These are phyloP conservation scores for Litchi chinensis DNA, from an alignment of 345 rosid genomes.

Conservation along the genomic window DNA sequence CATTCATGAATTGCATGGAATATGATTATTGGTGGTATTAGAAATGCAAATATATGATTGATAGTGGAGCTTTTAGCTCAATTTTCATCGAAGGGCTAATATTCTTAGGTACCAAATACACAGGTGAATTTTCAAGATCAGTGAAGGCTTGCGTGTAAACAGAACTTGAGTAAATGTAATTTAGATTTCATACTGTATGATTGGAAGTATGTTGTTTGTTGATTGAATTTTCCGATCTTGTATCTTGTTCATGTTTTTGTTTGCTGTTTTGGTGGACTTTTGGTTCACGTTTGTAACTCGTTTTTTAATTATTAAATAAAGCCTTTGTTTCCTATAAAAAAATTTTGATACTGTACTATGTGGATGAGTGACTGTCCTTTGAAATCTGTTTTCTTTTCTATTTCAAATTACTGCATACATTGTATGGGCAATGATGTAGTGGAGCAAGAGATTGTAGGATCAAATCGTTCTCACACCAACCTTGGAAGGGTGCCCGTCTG, in stretches of 20 bases:
- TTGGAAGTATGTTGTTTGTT: too few species aligned
- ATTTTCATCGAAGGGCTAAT: not conserved
- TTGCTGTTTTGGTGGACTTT: too few species aligned
- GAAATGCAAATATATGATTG: not conserved
- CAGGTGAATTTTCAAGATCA: not conserved
- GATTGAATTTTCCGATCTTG: too few species aligned
- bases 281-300: too few species aligned
- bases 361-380: not conserved
- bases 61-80: not conserved
- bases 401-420: not conserved
- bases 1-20: not conserved
- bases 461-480: not conserved
- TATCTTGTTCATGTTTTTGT: too few species aligned
- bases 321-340: too few species aligned
- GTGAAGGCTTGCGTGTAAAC: not conserved
- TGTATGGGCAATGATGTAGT: not conserved
- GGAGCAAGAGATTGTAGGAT: not conserved
- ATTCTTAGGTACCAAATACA: not conserved
- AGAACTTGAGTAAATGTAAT: not conserved
- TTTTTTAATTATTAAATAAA: too few species aligned
- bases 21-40: not conserved
- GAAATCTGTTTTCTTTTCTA: not conserved
- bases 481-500: not conserved
- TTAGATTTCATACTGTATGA: too few species aligned
- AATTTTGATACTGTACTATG: not conserved